Evolutionary conservation across 306 rosid genomes (phyloP), one percentile per base, ranked within the genome.

Genomic region (Prunus dulcis): DNA sequence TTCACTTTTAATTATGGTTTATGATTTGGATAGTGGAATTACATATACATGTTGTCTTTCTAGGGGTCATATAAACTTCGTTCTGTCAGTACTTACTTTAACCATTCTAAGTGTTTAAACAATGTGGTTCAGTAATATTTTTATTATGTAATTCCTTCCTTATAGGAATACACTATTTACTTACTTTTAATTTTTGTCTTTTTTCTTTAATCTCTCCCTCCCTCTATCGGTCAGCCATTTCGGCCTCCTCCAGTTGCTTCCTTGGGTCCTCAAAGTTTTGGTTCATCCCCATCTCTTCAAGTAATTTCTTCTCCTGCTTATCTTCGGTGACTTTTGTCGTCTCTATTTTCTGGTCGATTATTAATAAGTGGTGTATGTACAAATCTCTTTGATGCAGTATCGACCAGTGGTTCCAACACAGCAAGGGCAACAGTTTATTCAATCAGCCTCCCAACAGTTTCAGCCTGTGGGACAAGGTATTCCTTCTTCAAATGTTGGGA

Each of bases 371-470:
- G 41, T 72, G 77, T 55, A 50, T 57, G 49, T 63, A 52, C 51
- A 55, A 75, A 72, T 58, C 64, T n/a, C 76, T 79, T 30, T 57
- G 66, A 38, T 76, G 84, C 90, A 90, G 98, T 92, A 86, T 85
- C 97, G 90, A 65, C 95, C 96, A 12, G 82, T 86, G 82, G 84
- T 90, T 80, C 93, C 89, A 47, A 80, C 77, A 19, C 98, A 90
- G 82, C 94, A 85, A 76, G 98, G 95, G 60, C 97, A 91, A 76
- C 89, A 83, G 28, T 88, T 89, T 85, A 80, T 81, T 60, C 70
- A 91, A 8, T 72, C 92, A 60, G 80, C 81, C 76, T 72, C 96
- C 25, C 97, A 85, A 73, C 97, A 91, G 80, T 94, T 85, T 80
- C 95, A 87, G 76, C 91, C 78, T 49, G 83, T 80, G 60, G 96